phyloP scores from a whole-genome alignment of 306 rosid species.

The Quercus dentata region DNA sequence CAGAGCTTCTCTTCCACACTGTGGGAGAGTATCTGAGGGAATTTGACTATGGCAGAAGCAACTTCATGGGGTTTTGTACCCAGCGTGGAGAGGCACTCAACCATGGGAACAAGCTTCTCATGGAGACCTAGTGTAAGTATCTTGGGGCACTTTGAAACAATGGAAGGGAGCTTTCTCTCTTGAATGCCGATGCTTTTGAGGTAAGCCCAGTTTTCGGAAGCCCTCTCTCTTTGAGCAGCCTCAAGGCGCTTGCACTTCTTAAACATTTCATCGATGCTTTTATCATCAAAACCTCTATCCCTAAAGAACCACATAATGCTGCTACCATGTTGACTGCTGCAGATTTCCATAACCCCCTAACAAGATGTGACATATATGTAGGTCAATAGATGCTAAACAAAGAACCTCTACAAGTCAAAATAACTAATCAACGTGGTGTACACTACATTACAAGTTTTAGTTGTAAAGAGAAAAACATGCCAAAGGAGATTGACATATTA shows the following conservation, averaged over 20 bases:
- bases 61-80: constrained; percentile 71
- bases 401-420: neutral
- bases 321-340: constrained; percentile 46
- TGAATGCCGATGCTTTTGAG: constrained; percentile 70
- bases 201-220: constrained; percentile 82
- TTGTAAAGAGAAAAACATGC: no score
- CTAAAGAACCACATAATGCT: constrained; percentile 87
- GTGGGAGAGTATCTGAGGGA: constrained; percentile 72
- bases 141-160: constrained; percentile 87
- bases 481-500: no score
- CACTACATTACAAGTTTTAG: no score
- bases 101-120: constrained; percentile 82
- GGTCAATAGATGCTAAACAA: neutral
- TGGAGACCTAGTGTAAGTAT: constrained; percentile 65
- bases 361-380: constrained; percentile 6
- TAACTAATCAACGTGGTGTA: neutral
- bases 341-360: constrained; percentile 48
- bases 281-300: constrained; percentile 87
- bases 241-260: constrained; percentile 75
- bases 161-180: constrained; percentile 77
- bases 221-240: constrained; percentile 50
- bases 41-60: constrained; percentile 70
- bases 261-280: constrained; percentile 59
- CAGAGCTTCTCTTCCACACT: constrained; percentile 95
- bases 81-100: constrained; percentile 71